Evolutionary conservation across 108 stramenopile species (phyloP).

Genomic region (Conticribra guillardii): DNA sequence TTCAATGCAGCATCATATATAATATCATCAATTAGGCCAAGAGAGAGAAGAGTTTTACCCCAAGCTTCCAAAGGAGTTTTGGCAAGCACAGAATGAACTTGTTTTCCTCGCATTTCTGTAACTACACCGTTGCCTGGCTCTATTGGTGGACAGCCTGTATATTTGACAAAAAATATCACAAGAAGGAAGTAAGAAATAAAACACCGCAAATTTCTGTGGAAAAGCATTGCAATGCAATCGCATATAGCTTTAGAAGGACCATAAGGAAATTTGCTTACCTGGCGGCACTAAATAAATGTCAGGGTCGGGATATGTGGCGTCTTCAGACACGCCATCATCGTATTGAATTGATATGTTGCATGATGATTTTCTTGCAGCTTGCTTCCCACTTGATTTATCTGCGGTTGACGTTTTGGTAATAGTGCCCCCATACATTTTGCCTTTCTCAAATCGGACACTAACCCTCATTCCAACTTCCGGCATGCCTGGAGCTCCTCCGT

Average conservation of each 20-base stretch:
- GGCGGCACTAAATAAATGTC: conserved; percentile 73
- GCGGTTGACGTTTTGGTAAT: conserved; percentile 49
- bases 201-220: background rate
- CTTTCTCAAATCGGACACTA: conserved; percentile 68
- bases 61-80: conserved; percentile 77
- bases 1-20: conserved; percentile 64
- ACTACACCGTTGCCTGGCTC: conserved; percentile 50
- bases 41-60: conserved; percentile 67
- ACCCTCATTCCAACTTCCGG: conserved; percentile 78
- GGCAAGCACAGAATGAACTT: conserved; percentile 65
- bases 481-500: conserved; percentile 18
- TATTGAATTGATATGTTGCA: conserved; percentile 66
- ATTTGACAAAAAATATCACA: background rate
- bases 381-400: conserved; percentile 19
- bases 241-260: too few relatives aligned
- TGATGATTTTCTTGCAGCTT: conserved; percentile 20
- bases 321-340: conserved; percentile 80
- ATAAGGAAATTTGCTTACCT: conserved; percentile 73
- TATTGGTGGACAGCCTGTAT: conserved; percentile 39
- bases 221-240: too few relatives aligned
- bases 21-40: conserved; percentile 83
- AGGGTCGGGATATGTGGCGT: conserved; percentile 72
- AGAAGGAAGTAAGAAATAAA: background rate
- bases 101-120: conserved; percentile 67
- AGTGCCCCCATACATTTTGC: conserved; percentile 61